Evolutionary conservation across 805 yeast species (phyloP).

Genomic region (Barnettozyma wickerhamii): DNA sequence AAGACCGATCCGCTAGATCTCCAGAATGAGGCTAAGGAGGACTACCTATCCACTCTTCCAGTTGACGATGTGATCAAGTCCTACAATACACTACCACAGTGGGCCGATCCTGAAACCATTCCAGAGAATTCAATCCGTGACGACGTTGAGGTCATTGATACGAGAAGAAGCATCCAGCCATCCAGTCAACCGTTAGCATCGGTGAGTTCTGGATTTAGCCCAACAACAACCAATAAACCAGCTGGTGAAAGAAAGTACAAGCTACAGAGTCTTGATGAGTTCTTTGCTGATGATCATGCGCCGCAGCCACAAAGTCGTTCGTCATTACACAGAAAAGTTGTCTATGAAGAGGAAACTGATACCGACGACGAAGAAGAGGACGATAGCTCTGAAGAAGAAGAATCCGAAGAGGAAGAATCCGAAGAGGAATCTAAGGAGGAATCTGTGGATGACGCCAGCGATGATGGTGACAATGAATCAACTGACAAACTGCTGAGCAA

Average conservation of each 20-base stretch:
- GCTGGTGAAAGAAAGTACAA: conserved; percentile 39
- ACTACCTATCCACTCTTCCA: conserved; percentile 16
- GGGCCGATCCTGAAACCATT: conserved; percentile 37
- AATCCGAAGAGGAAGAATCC: conserved; percentile 11
- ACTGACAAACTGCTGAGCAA: too few relatives aligned
- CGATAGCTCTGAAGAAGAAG: conserved; percentile 20
- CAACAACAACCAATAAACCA: too few relatives aligned
- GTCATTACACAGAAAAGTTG: conserved; percentile 15
- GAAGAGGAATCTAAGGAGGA: conserved; percentile 30
- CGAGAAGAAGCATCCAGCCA: conserved; percentile 23
- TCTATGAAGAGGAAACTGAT: conserved; percentile 14
- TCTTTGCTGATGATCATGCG: conserved; percentile 55
- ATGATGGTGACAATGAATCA: conserved; percentile 1
- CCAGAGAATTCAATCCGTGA: conserved; percentile 34
- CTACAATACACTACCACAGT: conserved; percentile 33
- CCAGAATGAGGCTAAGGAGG: conserved; percentile 12
- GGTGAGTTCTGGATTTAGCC: too few relatives aligned
- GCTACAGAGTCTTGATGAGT: conserved; percentile 82
- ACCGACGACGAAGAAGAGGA: conserved; percentile 19
- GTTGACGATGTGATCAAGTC: conserved; percentile 22
- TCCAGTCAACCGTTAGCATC: too few relatives aligned
- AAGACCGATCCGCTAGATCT: conserved; percentile 17
- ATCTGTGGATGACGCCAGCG: conserved; percentile 13
- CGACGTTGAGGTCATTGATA: conserved; percentile 37
- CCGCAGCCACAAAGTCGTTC: conserved; percentile 10